Evolutionary conservation across 2,329 filamentous ascomycete genomes (phyloP), one percentile per base, ranked within the genome.

Genomic region (Talaromyces atroroseus): DNA sequence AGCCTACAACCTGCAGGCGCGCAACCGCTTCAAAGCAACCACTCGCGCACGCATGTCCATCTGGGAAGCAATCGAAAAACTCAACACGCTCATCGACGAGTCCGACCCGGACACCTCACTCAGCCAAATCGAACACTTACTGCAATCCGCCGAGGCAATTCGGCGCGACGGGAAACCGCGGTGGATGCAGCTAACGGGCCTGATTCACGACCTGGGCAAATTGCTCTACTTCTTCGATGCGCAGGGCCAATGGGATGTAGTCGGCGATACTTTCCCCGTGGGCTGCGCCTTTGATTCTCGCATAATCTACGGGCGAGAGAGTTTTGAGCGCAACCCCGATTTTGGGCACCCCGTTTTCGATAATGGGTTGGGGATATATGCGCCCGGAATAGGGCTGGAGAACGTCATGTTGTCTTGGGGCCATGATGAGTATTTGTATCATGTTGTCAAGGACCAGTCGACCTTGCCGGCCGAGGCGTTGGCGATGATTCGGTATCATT

Each of bases 401-500:
- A 92, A 92, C 64, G 78, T 95, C 63, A 92, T 95, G 87, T 81
- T 96, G 59, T 89, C 84, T 62, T 96, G 91, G 90, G 91, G 91
- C 16, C 73, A 75, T 51, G 73, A 75, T 46, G 73, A 75, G 62
- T 75, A 75, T 56, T 66, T 75, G 38, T 96, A 95, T 78, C 86
- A 90, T 66, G 86, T 95, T 59, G 84, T 89, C 74, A 91, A 90
- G 78, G 86, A 88, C 61, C 90, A 95, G 78, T 87, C 82, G 49
- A 87, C 78, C 0, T 80, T 96, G 45, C 91, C 91, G 0, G 80
- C 82, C 48, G 90, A 95, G 80, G 88, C 87, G 0, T 80, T 96
- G 11, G 91, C 90, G 59, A 95, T 96, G 89, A 94, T 96, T 70
- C 80, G 91, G 56, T 95, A 95, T 75, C 91, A 96, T 76, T 90